These are phyloP conservation scores for Parastagonospora avenae DNA, from an alignment of 2,329 filamentous ascomycete genomes.

Conservation along the genomic window DNA sequence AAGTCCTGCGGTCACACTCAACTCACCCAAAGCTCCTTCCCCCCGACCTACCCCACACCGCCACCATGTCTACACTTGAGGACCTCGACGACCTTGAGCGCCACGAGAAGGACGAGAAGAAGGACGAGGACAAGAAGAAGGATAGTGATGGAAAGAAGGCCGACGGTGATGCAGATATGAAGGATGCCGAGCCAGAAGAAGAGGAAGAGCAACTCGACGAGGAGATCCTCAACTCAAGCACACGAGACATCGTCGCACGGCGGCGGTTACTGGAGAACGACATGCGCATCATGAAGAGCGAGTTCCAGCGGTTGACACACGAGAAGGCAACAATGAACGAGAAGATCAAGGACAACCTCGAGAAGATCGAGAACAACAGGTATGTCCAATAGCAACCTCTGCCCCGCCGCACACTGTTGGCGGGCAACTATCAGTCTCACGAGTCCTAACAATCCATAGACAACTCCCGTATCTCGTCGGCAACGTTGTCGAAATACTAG, in stretches of 20 bases:
- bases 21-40: neutral
- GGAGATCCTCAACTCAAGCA: conserved; percentile 90
- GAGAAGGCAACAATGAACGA: conserved; percentile 96
- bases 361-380: conserved; percentile 99
- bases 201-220: conserved; percentile 85
- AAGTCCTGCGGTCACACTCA: neutral
- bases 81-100: conserved; percentile 89
- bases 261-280: conserved; percentile 95
- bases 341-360: conserved; percentile 98
- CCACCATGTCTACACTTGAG: conserved; percentile 83
- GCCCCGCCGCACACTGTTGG: neutral
- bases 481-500: conserved; percentile 95
- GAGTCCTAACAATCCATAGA: conserved; percentile 53
- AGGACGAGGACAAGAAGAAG: conserved; percentile 59
- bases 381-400: conserved; percentile 50
- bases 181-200: conserved; percentile 71
- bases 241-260: conserved; percentile 90
- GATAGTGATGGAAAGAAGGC: conserved; percentile 63
- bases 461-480: conserved; percentile 98
- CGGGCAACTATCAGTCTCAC: neutral
- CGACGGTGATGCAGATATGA: conserved; percentile 87
- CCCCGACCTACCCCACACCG: conserved; percentile 22
- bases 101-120: conserved; percentile 74
- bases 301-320: conserved; percentile 89
- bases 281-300: conserved; percentile 97